Base-by-base conservation (phyloP, 23 red algal species). In the Cyanidiococcus yangmingshanensis region DNA sequence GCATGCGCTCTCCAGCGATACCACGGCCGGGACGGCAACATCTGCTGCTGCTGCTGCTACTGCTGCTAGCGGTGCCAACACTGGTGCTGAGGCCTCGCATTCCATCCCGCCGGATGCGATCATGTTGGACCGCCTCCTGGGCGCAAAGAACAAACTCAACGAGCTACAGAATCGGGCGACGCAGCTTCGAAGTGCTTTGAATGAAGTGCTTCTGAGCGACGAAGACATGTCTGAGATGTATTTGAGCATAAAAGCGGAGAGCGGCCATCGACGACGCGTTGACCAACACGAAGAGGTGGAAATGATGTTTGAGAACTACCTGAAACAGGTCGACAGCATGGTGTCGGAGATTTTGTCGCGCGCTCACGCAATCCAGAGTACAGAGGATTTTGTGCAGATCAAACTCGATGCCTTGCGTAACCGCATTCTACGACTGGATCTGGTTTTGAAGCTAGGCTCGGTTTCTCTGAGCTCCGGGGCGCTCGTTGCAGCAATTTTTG, bases 171-270 rank as follows among this genome's bases (percentile, higher is more conserved):
- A 45, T 0, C 87, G 86, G 25, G 86, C 87, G 24, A 57, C 68
- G 2, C 76, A 89, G 77, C 85, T 87, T 37, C 83, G 89, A 39
- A 54, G 74, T 17, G 88, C 94, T 30, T 38, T 98, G 26, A 89
- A 92, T 76, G 94, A 91, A n/a, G 88, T 98, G 37, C 76, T 98
- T 1, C 77, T 77, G 3, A 91, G 76, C 50, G 94, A 98, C 79
- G 94, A 98, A 54, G 94, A 98, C 39, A 98, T 98, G 94, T 83
- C 77, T 58, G 79, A 89, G 50, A 98, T 98, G 94, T 98, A 98
- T 75, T 75, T 98, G 57, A 91, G 75, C 39, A 78, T 50, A 16
- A 89, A 82, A 58, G 82, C 77, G 51, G 85, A 83, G 16, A 91
- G 87, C 41, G 94, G 94, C 12, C 33, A 78, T 40, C 82, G 88